These are phyloP conservation scores for Stentor coeruleus DNA, from an alignment of 73 alveolate genomes.

Conservation along the genomic window DNA sequence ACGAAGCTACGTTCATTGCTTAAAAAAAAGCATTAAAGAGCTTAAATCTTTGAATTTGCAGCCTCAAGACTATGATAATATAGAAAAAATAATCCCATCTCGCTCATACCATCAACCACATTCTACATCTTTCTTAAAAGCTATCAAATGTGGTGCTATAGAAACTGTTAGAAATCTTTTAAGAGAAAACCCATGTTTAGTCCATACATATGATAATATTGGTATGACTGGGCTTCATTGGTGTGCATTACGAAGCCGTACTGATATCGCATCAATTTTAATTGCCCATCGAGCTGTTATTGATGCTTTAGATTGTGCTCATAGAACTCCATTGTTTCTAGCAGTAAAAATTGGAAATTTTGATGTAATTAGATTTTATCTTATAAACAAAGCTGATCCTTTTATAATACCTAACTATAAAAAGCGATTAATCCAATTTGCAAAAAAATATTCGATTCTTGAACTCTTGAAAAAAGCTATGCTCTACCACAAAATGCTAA, in stretches of 20 bases:
- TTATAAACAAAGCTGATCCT: neutral
- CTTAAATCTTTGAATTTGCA: neutral
- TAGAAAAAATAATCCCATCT: neutral
- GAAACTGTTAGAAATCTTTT: neutral
- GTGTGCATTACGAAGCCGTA: neutral
- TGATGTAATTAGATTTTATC: neutral
- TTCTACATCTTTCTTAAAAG: neutral
- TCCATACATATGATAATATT: neutral
- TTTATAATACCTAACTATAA: neutral
- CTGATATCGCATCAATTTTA: slow-evolving; percentile 1
- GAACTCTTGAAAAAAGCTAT: neutral
- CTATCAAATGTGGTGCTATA: neutral
- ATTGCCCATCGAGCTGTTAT: neutral
- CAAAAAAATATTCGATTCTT: neutral
- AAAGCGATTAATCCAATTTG: neutral
- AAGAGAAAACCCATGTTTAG: neutral
- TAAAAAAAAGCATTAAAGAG: neutral
- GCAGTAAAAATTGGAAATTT: neutral
- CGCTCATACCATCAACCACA: neutral
- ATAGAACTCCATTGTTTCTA: neutral
- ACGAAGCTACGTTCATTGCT: neutral
- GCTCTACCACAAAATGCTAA: neutral
- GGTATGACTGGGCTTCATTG: slow-evolving; percentile 22
- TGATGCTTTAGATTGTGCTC: neutral
- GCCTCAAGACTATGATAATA: neutral